Base-by-base conservation (phyloP, 441 rosid genomes). In the Adansonia grandidieri region DNA sequence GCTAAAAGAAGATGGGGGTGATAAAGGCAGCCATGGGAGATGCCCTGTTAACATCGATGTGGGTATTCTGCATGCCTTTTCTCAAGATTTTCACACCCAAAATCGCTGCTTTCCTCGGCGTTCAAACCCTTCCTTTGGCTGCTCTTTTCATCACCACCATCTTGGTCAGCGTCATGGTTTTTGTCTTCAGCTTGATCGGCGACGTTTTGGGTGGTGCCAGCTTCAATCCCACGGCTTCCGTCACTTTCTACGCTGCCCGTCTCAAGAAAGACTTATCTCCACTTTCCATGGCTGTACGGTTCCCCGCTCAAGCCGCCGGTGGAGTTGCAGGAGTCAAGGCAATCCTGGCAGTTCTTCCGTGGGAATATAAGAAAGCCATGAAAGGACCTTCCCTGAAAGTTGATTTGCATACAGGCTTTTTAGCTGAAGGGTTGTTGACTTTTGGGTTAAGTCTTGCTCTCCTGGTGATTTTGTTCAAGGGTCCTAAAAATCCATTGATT, bases 141-240 rank as follows among this genome's bases (percentile, higher is more conserved):
- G 62, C 69, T 11, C 86, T 87, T 58, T 71, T 87, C 83, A 74
- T 91, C 78, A 78, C 88, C 11, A 79, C 82, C 6, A 73, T 77
- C 74, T n/a, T 87, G 44, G 80, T 75, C 56, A 71, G 85, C 22
- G 0, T 75, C 45, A 56, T 84, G 14, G 50, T 87, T 32, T 74
- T 86, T 64, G 28, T 70, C 28, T 87, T 89, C 88, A 82, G 79
- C 80, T 9, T 78, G 7, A 63, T 88, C 32, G 89, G 85, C 60
- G 8, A 62, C 4, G 62, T 62, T 6, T 47, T 88, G 6, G 95
- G 93, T 0, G 93, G 93, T 14, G 95, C 93, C 48, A 88, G 88
- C 81, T 88, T 86, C 88, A 91, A 91, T 58, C 95, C 93, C 5
- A 40, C 87, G 63, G 75, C 89, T 66, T 83, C 89, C 5, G 64